These are phyloP conservation scores for Yamadazyma tumulicola DNA, from an alignment of 805 yeast species.

Conservation along the genomic window DNA sequence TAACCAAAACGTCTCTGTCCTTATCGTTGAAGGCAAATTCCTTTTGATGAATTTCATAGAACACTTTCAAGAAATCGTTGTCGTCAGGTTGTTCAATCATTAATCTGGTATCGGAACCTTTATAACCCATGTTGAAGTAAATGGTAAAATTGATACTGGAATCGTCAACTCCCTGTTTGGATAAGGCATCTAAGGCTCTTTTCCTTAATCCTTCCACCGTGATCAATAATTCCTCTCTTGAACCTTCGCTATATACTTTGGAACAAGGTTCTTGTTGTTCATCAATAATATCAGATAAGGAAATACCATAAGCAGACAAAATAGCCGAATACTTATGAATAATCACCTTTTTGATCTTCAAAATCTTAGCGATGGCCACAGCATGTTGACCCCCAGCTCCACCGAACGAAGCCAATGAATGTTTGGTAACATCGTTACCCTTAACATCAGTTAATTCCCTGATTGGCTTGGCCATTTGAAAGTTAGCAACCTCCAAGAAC, in stretches of 20 bases:
- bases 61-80: slow-evolving; percentile 40
- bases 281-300: slow-evolving; percentile 79
- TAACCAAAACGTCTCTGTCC: slow-evolving; percentile 56
- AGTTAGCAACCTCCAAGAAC: slow-evolving; percentile 79
- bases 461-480: slow-evolving; percentile 85
- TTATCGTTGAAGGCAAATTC: slow-evolving; percentile 70
- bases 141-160: slow-evolving; percentile 8
- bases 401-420: slow-evolving; percentile 78
- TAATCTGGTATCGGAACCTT: slow-evolving; percentile 25
- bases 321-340: slow-evolving; percentile 81
- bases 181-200: slow-evolving; percentile 10
- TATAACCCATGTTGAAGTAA: slow-evolving; percentile 19
- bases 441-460: slow-evolving; percentile 81
- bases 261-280: slow-evolving; percentile 75
- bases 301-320: slow-evolving; percentile 84
- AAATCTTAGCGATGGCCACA: slow-evolving; percentile 65
- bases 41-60: slow-evolving; percentile 53
- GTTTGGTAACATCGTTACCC: slow-evolving; percentile 65
- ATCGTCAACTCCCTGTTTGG: slow-evolving; percentile 12
- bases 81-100: slow-evolving; percentile 21
- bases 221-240: slow-evolving; percentile 15
- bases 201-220: slow-evolving; percentile 7
- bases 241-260: slow-evolving; percentile 28
- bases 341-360: slow-evolving; percentile 66
- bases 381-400: slow-evolving; percentile 96